A percentile compares a stretch with the other conserved stretches of the same genome.
Evolutionary conservation across 2,329 filamentous ascomycete genomes (phyloP).

Genomic region (Fusarium guadeloupense): DNA sequence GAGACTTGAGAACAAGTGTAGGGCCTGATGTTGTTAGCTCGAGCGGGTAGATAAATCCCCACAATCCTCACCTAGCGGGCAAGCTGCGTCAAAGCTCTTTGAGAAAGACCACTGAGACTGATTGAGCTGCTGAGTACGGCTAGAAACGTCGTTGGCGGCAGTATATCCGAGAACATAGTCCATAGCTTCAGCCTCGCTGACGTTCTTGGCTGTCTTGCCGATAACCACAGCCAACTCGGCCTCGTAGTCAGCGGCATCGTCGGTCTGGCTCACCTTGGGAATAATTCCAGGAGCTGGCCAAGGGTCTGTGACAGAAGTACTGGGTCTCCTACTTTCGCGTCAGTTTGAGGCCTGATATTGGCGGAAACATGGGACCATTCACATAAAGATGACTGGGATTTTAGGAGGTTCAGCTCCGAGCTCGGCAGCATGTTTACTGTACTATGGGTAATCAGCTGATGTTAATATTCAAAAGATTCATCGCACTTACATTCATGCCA

Average conservation of each 20-base stretch:
- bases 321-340: slow-evolving; percentile 55
- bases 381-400: slow-evolving; percentile 66
- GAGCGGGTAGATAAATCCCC: too few relatives aligned
- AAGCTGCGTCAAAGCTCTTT: slow-evolving; percentile 67
- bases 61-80: slow-evolving; percentile 53
- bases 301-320: slow-evolving; percentile 62
- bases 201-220: slow-evolving; percentile 60
- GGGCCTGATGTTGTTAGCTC: slow-evolving; percentile 57
- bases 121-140: slow-evolving; percentile 41
- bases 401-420: slow-evolving; percentile 61
- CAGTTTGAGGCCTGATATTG: neutral
- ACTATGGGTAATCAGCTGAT: slow-evolving; percentile 37
- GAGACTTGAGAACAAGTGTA: slow-evolving; percentile 67
- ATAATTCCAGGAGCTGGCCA: slow-evolving; percentile 61
- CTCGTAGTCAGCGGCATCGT: slow-evolving; percentile 67
- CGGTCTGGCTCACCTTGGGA: slow-evolving; percentile 58
- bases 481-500: slow-evolving; percentile 59
- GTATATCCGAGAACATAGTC: slow-evolving; percentile 72
- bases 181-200: slow-evolving; percentile 63
- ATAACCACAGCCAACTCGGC: slow-evolving; percentile 67
- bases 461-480: too few relatives aligned
- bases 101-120: slow-evolving; percentile 55
- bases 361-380: slow-evolving; percentile 1
- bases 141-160: slow-evolving; percentile 69
- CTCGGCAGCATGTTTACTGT: slow-evolving; percentile 55